Percentiles rank a stretch among this genome's conserved stretches.
These are phyloP conservation scores for Saussurea involucrata DNA, from an alignment of 129 eudicot species.

Conservation along the genomic window DNA sequence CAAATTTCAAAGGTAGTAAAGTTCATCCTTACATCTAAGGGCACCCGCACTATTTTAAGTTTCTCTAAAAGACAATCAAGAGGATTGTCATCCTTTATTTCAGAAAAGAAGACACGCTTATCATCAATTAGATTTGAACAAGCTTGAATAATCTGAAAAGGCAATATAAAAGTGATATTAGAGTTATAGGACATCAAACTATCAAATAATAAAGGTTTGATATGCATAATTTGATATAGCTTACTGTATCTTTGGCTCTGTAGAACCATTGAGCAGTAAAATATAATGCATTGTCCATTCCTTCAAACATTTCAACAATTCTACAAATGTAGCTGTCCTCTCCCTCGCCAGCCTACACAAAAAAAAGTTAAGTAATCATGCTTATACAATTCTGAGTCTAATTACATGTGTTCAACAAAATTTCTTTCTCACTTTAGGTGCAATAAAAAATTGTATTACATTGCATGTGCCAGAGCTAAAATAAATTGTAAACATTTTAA, in stretches of 20 bases:
- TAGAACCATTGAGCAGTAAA: slow-evolving; percentile 83
- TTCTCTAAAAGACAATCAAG: slow-evolving; percentile 65
- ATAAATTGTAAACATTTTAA: background rate
- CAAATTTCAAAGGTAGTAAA: background rate
- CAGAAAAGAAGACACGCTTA: slow-evolving; percentile 63
- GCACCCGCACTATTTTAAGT: slow-evolving; percentile 44
- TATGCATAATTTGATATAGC: background rate
- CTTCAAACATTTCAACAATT: slow-evolving; percentile 75
- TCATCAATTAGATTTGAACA: slow-evolving; percentile 42
- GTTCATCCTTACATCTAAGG: slow-evolving; percentile 45
- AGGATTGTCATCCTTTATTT: slow-evolving; percentile 69
- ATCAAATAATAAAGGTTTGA: background rate
- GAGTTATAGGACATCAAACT: background rate
- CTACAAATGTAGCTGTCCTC: slow-evolving; percentile 54
- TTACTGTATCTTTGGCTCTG: slow-evolving; percentile 74
- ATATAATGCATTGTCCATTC: slow-evolving; percentile 41
- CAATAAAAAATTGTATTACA: background rate
- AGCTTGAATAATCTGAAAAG: slow-evolving; percentile 48
- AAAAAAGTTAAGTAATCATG: background rate
- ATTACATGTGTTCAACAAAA: background rate
- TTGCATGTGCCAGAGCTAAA: background rate
- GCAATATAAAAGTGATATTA: background rate
- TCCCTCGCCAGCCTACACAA: slow-evolving; percentile 50
- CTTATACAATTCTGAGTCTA: background rate
- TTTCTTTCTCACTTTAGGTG: background rate